phyloP scores from a whole-genome alignment of 257 asterid genomes.

The Gynochthodes officinalis region DNA sequence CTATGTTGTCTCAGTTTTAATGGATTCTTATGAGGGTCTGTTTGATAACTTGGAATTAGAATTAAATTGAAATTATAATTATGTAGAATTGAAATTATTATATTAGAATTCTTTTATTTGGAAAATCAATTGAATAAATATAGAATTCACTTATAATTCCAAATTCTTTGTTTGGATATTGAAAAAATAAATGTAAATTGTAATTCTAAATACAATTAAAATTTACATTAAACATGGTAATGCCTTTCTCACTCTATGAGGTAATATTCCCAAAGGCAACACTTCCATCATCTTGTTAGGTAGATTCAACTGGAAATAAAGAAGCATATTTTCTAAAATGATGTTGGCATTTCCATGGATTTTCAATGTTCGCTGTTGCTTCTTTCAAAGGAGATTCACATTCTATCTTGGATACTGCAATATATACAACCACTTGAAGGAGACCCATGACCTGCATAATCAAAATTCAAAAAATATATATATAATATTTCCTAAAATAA shows the following conservation, averaged over 20 bases:
- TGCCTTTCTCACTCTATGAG: conserved; percentile 47
- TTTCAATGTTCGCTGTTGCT: conserved; percentile 36
- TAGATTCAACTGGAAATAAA: conserved; percentile 38
- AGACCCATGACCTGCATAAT: conserved; percentile 82
- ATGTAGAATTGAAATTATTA: too few species aligned
- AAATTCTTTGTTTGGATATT: too few species aligned
- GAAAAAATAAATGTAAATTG: too few species aligned
- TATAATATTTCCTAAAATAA: conserved; percentile 11
- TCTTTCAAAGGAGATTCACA: conserved; percentile 55
- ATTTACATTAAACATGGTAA: conserved; percentile 41
- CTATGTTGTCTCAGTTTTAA: too few species aligned
- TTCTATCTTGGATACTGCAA: conserved; percentile 82
- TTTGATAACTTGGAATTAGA: too few species aligned
- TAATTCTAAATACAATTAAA: too few species aligned
- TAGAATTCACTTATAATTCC: too few species aligned
- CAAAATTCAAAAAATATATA: conserved; percentile 5
- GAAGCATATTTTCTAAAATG: conserved; percentile 43
- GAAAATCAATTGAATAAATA: too few species aligned
- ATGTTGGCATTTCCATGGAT: conserved; percentile 38
- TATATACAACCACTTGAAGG: conserved; percentile 77
- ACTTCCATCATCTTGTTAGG: conserved; percentile 38
- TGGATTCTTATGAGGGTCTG: too few species aligned
- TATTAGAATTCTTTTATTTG: too few species aligned
- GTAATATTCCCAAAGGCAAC: conserved; percentile 31
- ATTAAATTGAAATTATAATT: too few species aligned